Evolutionary conservation across 257 asterid species (phyloP).

Genomic region (Verbena officinalis): DNA sequence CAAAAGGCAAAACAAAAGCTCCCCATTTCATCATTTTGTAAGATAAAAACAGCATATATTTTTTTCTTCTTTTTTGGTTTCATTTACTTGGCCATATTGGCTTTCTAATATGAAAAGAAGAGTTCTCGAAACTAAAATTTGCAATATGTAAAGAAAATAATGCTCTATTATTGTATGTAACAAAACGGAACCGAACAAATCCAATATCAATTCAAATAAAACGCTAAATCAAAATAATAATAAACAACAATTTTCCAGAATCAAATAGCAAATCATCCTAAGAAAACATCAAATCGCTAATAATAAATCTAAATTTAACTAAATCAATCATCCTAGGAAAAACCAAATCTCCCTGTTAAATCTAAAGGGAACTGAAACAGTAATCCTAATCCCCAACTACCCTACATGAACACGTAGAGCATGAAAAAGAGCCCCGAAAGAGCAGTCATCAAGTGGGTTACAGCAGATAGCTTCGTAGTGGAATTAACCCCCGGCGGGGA

Average conservation of each 20-base stretch:
- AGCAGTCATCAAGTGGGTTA: slow-evolving; percentile 37
- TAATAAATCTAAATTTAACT: too few species aligned
- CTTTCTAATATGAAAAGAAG: too few species aligned
- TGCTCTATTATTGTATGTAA: neutral
- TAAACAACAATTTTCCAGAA: neutral
- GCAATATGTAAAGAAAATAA: neutral
- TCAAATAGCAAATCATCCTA: slow-evolving; percentile 14
- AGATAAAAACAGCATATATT: too few species aligned
- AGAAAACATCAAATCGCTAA: neutral
- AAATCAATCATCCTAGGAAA: neutral
- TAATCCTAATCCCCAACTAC: neutral
- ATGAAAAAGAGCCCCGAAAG: slow-evolving; percentile 32
- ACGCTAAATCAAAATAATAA: neutral
- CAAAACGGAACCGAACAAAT: neutral
- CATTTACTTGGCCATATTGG: too few species aligned
- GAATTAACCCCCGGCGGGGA: slow-evolving; percentile 36
- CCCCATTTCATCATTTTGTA: too few species aligned
- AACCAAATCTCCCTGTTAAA: too few species aligned
- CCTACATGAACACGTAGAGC: slow-evolving; percentile 41
- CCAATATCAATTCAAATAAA: neutral
- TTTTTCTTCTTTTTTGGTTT: too few species aligned
- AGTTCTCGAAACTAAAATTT: neutral
- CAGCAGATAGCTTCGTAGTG: slow-evolving; percentile 27
- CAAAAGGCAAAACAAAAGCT: too few species aligned
- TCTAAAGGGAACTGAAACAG: too few species aligned